Evolutionary conservation across 306 rosid genomes (phyloP), one percentile per base, ranked within the genome.

Genomic region (Fragaria iinumae): DNA sequence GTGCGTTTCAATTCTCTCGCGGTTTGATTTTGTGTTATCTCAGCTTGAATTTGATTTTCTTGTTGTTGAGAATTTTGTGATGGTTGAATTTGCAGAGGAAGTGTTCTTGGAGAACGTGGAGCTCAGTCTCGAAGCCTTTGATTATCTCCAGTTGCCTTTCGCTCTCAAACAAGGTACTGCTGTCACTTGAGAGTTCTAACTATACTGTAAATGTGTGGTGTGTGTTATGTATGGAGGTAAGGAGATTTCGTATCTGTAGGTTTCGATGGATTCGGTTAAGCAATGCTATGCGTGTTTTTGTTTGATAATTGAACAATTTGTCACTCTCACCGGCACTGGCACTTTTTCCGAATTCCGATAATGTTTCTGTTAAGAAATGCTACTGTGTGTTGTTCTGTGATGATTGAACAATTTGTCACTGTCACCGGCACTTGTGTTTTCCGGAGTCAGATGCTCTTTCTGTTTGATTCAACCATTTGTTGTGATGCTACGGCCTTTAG

Each of bases 81-180:
- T 27, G 20, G 2, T 27, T 60, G 18, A 56, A 57, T 9, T 12
- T 71, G 45, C 77, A 94, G 98, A 89, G 90, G 96, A 88, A 88
- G 93, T 94, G 18, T 86, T 92, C 45, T 77, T 94, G 88, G 98
- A 94, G 85, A 88, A 94, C 86, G 96, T 92, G 72, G 97, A 94
- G 91, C 91, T 94, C 60, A 92, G 83, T 83, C 92, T 92, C 72
- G 97, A 94, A 79, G 98, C 98, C 34, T 94, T 92, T 70, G 98
- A 94, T 84, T 92, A 94, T 88, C 95, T 94, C 70, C 95, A 85
- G 82, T 85, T 94, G 84, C 98, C 98, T 32, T 90, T 94, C 84
- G 97, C 97, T 69, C 87, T 94, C 47, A 94, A 88, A 76, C 88
- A 90, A 89, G 98, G 98, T 94, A 83, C 18, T 59, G 41, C 25